Evolutionary conservation across 306 rosid genomes (phyloP).

Genomic region (Arachis stenosperma): DNA sequence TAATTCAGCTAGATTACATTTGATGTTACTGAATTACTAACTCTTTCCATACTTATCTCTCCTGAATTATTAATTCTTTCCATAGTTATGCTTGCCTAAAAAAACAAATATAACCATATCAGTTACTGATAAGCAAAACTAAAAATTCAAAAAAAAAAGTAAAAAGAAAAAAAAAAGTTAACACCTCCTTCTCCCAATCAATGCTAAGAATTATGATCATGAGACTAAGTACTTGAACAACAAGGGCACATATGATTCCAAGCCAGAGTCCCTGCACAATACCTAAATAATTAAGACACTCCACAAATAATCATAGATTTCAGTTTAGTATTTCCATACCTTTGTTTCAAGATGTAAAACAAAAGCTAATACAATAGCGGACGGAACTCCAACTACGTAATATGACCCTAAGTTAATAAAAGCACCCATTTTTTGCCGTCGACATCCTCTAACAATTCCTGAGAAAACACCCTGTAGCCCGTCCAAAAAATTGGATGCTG

Average conservation of each 20-base stretch:
- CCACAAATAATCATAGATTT: too few species aligned
- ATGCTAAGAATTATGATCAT: slow-evolving; percentile 52
- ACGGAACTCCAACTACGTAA: slow-evolving; percentile 69
- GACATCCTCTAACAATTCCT: slow-evolving; percentile 40
- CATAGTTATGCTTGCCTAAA: too few species aligned
- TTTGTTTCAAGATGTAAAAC: slow-evolving; percentile 61
- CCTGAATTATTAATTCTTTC: too few species aligned
- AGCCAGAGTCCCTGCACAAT: slow-evolving; percentile 57
- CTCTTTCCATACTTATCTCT: too few species aligned
- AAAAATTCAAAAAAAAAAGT: neutral
- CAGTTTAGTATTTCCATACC: slow-evolving; percentile 40
- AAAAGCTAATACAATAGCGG: slow-evolving; percentile 59
- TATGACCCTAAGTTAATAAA: slow-evolving; percentile 64
- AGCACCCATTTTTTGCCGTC: slow-evolving; percentile 31
- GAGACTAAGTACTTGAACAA: slow-evolving; percentile 40
- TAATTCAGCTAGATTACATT: too few species aligned
- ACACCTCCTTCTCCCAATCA: slow-evolving; percentile 69
- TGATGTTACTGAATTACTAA: too few species aligned
- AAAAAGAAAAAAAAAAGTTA: neutral
- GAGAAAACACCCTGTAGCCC: slow-evolving; percentile 68
- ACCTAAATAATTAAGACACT: too few species aligned
- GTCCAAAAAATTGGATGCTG: slow-evolving; percentile 58
- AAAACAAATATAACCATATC: too few species aligned
- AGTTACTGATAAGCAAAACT: too few species aligned
- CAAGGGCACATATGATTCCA: too few species aligned